Evolutionary conservation across 805 yeast genomes (phyloP), one percentile per base, ranked within the genome.

Genomic region (Metschnikowia kunwiensis): DNA sequence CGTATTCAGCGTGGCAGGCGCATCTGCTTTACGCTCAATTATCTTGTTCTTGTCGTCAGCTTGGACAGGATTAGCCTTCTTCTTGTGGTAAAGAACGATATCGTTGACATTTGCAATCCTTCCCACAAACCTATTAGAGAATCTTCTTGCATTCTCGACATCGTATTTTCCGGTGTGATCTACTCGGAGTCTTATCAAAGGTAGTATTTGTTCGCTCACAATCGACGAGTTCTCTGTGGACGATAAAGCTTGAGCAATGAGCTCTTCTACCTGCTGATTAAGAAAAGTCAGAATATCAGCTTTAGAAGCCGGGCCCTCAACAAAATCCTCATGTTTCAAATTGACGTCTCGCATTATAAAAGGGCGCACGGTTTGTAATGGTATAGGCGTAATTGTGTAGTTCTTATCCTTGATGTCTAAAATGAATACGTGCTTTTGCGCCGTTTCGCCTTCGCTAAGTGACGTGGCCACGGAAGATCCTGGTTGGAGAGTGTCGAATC

Each of bases 381-480:
- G 70, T 8, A 88, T 70, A 5, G 82, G 73, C 46, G 82, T 81
- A 17, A 83, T 36, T 1, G 73, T 58, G 48, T 75, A 78, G 29
- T 77, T 67, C 26, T 65, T 69, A 3, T 78, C 80, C n/a, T 74
- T 69, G 13, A 91, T 65, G 30, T 76, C 78, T 43, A 93, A 47
- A 2, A 93, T 66, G 38, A 83, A 89, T 0, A 80, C 89, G 54
- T 78, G 73, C 55, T 93, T 93, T 22, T 72, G 76, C 11, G 77
- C 70, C 0, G 86, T 75, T 55, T 93, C 98, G 8, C 91, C 94
- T 35, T 84, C 93, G 41, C 85, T 76, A 16, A 93, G 65, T 2
- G 95, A 81, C 0, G 98, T 93, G 0, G 95, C 97, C 12, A 93
- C 84, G 0, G 96, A 84, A 1, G 96, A 86, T 1, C 98, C 98